Conservation (phyloP, 257 asterid genomes). For the Solanum lycopersicoides region DNA sequence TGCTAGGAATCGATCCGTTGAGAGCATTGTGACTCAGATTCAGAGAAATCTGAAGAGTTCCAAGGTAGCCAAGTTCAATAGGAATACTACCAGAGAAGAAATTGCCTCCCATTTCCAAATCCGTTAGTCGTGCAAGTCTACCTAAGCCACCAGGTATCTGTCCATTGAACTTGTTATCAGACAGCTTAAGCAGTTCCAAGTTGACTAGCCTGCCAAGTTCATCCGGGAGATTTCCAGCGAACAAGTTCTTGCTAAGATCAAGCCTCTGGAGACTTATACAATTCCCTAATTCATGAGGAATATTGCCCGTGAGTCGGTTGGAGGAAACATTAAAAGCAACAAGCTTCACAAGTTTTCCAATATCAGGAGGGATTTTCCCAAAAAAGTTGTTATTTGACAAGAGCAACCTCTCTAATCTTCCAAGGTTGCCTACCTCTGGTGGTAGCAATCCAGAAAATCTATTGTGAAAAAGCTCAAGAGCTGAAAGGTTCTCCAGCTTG, state of each 20-base stretch:
- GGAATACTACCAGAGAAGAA: conserved; percentile 59
- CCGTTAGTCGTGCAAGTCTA: conserved; percentile 51
- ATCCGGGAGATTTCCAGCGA: conserved; percentile 47
- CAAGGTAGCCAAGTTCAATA: conserved; percentile 57
- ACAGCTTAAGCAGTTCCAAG: conserved; percentile 60
- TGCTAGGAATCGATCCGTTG: conserved; percentile 50
- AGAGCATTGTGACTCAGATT: conserved; percentile 64
- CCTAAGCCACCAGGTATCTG: conserved; percentile 59
- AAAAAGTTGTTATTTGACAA: conserved; percentile 53
- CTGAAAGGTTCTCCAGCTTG: conserved; percentile 62
- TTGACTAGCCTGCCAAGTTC: conserved; percentile 61
- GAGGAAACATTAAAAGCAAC: conserved; percentile 72
- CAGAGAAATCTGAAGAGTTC: conserved; percentile 66
- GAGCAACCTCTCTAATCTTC: conserved; percentile 60
- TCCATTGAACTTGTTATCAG: conserved; percentile 59
- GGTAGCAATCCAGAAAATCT: conserved; percentile 67
- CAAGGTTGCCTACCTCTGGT: conserved; percentile 46
- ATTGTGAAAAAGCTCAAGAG: conserved; percentile 65
- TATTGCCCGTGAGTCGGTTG: conserved; percentile 43
- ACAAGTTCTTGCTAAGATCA: conserved; percentile 66
- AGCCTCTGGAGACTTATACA: conserved; percentile 75
- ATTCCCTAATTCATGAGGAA: conserved; percentile 64
- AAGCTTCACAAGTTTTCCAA: conserved; percentile 66
- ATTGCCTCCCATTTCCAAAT: conserved; percentile 82
- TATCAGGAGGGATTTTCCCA: conserved; percentile 67